Conservation (phyloP, 306 rosid species). For the Vicia villosa region DNA sequence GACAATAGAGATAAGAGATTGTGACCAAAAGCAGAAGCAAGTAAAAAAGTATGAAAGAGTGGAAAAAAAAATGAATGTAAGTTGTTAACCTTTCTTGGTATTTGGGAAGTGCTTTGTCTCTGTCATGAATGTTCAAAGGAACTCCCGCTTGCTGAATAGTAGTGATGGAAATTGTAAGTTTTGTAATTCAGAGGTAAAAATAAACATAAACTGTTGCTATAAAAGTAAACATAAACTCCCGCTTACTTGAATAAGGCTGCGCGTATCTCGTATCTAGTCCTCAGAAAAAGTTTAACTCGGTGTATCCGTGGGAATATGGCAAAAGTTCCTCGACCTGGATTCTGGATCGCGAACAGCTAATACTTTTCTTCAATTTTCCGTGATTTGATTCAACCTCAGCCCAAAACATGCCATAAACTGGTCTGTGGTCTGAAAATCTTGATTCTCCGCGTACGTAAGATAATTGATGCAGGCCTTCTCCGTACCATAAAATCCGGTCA, state of each 20-base stretch:
- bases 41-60: constrained; percentile 45
- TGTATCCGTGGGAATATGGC: constrained; percentile 90
- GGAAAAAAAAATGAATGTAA: constrained; percentile 28
- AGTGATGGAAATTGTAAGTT: constrained; percentile 40
- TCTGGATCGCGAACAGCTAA: constrained; percentile 80
- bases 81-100: constrained; percentile 72
- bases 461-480: constrained; percentile 95
- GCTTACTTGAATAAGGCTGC: constrained; percentile 47
- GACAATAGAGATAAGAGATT: constrained; percentile 49
- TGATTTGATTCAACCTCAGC: constrained; percentile 93
- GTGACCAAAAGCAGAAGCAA: constrained; percentile 65
- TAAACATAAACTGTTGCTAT: background rate
- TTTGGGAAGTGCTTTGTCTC: constrained; percentile 80
- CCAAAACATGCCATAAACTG: constrained; percentile 90
- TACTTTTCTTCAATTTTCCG: constrained; percentile 81
- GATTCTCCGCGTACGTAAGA: constrained; percentile 98
- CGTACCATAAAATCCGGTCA: constrained; percentile 95
- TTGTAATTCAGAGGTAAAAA: constrained; percentile 10
- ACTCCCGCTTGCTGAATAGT: constrained; percentile 57
- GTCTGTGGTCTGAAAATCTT: constrained; percentile 93
- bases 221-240: no score
- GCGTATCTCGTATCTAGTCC: constrained; percentile 36
- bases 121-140: constrained; percentile 62
- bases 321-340: constrained; percentile 89
- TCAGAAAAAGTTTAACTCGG: constrained; percentile 91